Evolutionary conservation across 208 protist species (phyloP).

Genomic region (Entamoeba dispar): DNA sequence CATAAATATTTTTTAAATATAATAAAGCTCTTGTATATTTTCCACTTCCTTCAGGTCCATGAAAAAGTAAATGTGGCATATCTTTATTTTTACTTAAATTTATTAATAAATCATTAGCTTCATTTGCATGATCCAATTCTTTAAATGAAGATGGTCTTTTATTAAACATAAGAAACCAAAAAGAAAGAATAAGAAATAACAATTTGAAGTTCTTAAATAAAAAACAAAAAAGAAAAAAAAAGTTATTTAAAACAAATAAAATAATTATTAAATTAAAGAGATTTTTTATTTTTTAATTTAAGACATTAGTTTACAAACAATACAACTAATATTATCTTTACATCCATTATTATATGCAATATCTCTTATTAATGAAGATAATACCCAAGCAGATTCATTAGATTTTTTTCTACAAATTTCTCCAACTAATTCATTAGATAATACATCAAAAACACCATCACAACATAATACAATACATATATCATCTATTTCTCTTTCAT

Average conservation of each 20-base stretch:
- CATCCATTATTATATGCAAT: neutral
- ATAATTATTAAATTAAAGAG: too few species aligned
- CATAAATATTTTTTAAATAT: neutral
- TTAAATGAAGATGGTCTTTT: neutral
- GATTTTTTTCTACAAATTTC: neutral
- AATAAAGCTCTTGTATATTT: neutral
- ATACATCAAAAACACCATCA: neutral
- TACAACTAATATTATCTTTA: neutral
- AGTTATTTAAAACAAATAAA: too few species aligned
- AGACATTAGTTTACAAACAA: neutral
- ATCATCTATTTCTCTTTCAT: neutral
- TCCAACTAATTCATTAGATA: neutral
- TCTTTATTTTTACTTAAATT: neutral
- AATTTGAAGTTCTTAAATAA: too few species aligned
- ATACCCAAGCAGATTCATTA: neutral
- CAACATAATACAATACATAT: neutral
- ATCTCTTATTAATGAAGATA: neutral
- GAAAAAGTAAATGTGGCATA: neutral
- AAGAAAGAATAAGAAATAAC: too few species aligned
- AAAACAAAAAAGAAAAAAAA: too few species aligned
- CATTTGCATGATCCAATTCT: neutral
- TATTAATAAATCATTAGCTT: neutral
- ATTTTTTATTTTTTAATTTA: too few species aligned
- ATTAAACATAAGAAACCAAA: neutral
- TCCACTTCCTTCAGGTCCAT: neutral